A percentile compares a stretch with the other conserved stretches of the same genome.
Conservation (phyloP, 2,329 filamentous ascomycete genomes). For the Fusarium compactum region DNA sequence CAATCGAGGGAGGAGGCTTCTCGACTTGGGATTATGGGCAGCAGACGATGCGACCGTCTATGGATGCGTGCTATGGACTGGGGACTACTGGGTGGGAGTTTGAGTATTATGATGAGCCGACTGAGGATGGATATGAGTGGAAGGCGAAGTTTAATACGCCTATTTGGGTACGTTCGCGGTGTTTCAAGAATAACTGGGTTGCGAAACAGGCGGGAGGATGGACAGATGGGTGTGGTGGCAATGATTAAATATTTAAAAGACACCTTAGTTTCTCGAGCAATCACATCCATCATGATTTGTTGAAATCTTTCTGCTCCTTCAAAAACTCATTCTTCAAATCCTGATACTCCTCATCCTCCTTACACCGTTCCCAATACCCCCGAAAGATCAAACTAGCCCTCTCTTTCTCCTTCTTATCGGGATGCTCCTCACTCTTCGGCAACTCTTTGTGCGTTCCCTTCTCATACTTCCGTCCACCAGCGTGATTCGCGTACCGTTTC, state of each 20-base stretch:
- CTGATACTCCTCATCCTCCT: conserved; percentile 39
- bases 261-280: too few relatives aligned
- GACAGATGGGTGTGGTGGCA: conserved; percentile 4
- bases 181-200: conserved; percentile 20
- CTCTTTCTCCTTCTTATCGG: conserved; percentile 38
- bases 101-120: conserved; percentile 11
- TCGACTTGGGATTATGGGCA: conserved; percentile 10
- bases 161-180: neutral
- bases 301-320: neutral
- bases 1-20: neutral
- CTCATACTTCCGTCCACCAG: conserved; percentile 66
- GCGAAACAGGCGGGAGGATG: neutral
- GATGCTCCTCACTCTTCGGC: conserved; percentile 25
- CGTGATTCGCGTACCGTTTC: conserved; percentile 68
- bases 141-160: conserved; percentile 4
- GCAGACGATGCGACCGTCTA: conserved; percentile 8
- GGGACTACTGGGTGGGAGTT: conserved; percentile 9
- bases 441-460: conserved; percentile 28
- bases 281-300: neutral
- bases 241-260: neutral
- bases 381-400: conserved; percentile 38
- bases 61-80: conserved; percentile 3
- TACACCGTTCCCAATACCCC: conserved; percentile 39
- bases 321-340: conserved; percentile 31
- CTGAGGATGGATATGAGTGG: conserved; percentile 2